Evolutionary conservation across 108 stramenopile species (phyloP).

Genomic region (Cyclotella choctawhatcheeana): DNA sequence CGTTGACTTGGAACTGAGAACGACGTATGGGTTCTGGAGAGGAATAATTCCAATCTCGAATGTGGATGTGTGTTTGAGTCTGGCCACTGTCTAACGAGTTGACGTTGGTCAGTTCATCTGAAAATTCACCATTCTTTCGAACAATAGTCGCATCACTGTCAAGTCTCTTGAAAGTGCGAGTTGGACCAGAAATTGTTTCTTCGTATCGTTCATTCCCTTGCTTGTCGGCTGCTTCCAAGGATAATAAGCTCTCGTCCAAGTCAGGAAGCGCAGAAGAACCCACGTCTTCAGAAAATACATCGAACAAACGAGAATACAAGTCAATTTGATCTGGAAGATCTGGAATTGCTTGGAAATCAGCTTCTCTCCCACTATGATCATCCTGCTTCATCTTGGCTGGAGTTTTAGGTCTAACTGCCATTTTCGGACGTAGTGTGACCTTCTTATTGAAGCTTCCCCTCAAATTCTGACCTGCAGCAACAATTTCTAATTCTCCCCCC

Average conservation of each 20-base stretch:
- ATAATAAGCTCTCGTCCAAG: background rate
- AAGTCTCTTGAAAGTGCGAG: background rate
- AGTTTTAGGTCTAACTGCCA: slow-evolving; percentile 20
- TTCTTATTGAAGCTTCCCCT: slow-evolving; percentile 24
- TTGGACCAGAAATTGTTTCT: background rate
- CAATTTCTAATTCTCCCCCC: background rate
- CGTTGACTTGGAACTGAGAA: background rate
- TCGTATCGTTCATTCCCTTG: background rate
- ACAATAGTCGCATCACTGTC: slow-evolving; percentile 4
- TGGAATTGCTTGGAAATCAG: too few relatives aligned
- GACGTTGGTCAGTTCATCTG: background rate
- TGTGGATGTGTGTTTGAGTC: background rate
- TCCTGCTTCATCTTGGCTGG: background rate
- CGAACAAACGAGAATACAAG: background rate
- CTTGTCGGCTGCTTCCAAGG: background rate
- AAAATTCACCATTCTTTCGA: background rate
- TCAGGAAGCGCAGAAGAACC: background rate
- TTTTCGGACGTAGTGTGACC: slow-evolving; percentile 23
- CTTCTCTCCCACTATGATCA: background rate
- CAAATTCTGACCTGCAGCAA: background rate
- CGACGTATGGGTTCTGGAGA: slow-evolving; percentile 1
- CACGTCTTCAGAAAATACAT: background rate
- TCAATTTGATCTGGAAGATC: slow-evolving; percentile 8
- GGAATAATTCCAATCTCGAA: background rate
- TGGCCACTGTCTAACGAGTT: background rate